Evolutionary conservation across 441 rosid genomes (phyloP).

Genomic region (Rhodomyrtus psidioides): DNA sequence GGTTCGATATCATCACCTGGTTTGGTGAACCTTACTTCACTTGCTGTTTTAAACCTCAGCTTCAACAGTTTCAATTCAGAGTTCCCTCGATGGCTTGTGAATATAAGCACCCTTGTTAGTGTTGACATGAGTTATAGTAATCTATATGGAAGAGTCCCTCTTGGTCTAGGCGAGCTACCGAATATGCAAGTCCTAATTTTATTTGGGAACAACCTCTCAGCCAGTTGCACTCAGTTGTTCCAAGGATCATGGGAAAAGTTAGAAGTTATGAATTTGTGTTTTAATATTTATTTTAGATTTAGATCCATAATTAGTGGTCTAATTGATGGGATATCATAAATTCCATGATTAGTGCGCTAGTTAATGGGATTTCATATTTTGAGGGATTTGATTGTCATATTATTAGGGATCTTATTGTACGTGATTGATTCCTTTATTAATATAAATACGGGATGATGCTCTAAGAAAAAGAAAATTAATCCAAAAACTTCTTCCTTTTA

Average conservation of each 20-base stretch:
- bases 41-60: conserved; percentile 19
- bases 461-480: too few species aligned
- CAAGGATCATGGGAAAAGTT: conserved; percentile 26
- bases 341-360: too few species aligned
- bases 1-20: conserved; percentile 9
- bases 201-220: conserved; percentile 21
- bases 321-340: too few species aligned
- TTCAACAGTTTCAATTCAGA: conserved; percentile 12
- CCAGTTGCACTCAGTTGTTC: conserved; percentile 19
- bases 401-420: too few species aligned
- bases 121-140: conserved; percentile 10
- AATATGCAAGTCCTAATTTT: conserved; percentile 20
- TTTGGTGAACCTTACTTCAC: conserved; percentile 21
- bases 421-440: too few species aligned
- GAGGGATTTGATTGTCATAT: too few species aligned
- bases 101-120: conserved; percentile 16
- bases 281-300: too few species aligned
- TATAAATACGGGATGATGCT: too few species aligned
- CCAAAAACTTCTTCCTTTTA: too few species aligned
- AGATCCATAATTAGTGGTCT: too few species aligned
- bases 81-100: conserved; percentile 26
- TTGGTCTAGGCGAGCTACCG: conserved; percentile 22
- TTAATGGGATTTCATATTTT: too few species aligned
- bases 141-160: conserved; percentile 30
- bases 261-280: conserved; percentile 11